Percentiles rank a stretch among this genome's conserved stretches.
These are phyloP conservation scores for Scenedesmus sp. DNA, from an alignment of 163 green algal species.

Conservation along the genomic window DNA sequence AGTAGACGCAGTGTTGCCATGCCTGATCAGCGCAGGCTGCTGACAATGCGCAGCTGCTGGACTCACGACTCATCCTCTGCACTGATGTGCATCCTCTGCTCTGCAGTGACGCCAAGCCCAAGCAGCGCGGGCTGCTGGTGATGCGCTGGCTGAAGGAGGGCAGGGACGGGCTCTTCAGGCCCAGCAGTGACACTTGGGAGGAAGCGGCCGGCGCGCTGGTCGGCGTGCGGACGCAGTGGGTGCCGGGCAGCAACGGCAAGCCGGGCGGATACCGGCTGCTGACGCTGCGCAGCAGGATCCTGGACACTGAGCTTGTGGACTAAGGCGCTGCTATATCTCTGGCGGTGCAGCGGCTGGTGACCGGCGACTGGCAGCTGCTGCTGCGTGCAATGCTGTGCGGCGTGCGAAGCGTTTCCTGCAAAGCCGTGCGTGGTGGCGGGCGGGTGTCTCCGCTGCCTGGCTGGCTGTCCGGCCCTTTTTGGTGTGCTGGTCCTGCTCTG, in stretches of 20 bases:
- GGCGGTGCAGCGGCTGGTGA: too few relatives aligned
- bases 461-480: too few relatives aligned
- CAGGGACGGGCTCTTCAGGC: constrained; percentile 73
- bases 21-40: constrained; percentile 37
- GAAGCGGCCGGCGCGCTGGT: constrained; percentile 65
- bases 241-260: background rate
- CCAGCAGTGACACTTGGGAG: constrained; percentile 67
- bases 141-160: constrained; percentile 74
- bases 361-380: too few relatives aligned
- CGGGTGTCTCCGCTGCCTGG: too few relatives aligned
- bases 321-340: too few relatives aligned
- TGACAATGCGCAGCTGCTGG: constrained; percentile 64
- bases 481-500: too few relatives aligned
- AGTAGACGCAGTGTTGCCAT: background rate
- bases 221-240: constrained; percentile 71
- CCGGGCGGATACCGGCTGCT: constrained; percentile 64
- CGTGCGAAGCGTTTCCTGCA: too few relatives aligned
- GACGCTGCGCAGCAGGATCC: constrained; percentile 71
- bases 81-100: background rate
- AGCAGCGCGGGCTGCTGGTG: constrained; percentile 53
- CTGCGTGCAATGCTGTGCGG: too few relatives aligned
- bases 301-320: constrained; percentile 53
- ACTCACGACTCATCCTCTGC: too few relatives aligned
- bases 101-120: constrained; percentile 26
- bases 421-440: too few relatives aligned